Base-by-base conservation (phyloP, 2,329 filamentous ascomycete species). In the Monilinia laxa region DNA sequence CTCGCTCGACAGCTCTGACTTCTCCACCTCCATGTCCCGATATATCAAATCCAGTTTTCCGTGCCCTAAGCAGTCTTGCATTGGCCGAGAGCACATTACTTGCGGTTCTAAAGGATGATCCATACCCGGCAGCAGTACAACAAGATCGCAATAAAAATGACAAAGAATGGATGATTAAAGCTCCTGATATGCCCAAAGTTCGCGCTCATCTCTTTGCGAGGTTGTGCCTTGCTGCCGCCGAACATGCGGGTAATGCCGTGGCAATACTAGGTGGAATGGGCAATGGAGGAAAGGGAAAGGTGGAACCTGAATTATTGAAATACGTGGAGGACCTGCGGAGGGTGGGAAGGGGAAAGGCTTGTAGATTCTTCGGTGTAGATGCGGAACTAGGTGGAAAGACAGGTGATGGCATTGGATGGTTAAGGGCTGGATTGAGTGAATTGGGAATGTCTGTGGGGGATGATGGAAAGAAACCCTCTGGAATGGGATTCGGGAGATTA, bases 151-250 rank as follows among this genome's bases (percentile, higher is more conserved):
- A 96, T 75, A 86, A 89, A 64, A 87, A 89, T 71, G 92, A 93
- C 77, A 92, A 86, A 69, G 94, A 98, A 71, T 99, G 94, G 94
- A 98, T 98, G 93, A 96, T 95, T 77, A 92, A 90, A 73, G 86
- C 92, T 0, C 92, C 94, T 0, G 87, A 92, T 62, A 91, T 97
- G 59, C 90, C 93, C 40, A 93, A 94, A 75, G 93, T 97, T 23
- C 88, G 94, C 57, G 92, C 92, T 11, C 89, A 96, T 74, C 82
- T 99, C 1, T 96, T 96, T 75, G 93, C 93, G 1, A 84, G 94
- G 0, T 81, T 98, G 10, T 98, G 93, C 76, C 84, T 98, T 14
- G 92, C 93, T 0, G 92, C 93, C 0, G 89, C 91, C 0, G 93
- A 97, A 72, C 93, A 98, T 77, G 93, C 93, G 1, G 86, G 88